Base-by-base conservation (phyloP, 495 filamentous ascomycete genomes). In the Penicillium bialowiezense region DNA sequence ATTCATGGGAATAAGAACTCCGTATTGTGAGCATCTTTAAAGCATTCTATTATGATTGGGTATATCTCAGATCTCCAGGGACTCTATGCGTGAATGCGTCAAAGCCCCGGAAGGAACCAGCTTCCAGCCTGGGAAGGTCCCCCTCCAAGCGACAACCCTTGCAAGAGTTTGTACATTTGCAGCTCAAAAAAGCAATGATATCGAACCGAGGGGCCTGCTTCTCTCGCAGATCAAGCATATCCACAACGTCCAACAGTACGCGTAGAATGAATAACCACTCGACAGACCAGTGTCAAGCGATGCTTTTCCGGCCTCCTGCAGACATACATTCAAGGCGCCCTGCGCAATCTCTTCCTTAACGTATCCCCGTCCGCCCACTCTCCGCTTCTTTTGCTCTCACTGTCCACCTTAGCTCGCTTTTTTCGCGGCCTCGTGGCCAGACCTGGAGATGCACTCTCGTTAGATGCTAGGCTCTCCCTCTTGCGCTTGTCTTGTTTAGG, bases 401-500 rank as follows among this genome's bases (percentile, higher is more conserved):
- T 32, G 3, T 35, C 33, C 12, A 44, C 37, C 18, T 38, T 48
- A 3, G 21, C 44, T 4, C 62, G 50, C 58, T 67, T 75, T 52
- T 65, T 70, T 39, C 50, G 44, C 5, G 50, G 56, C 7, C 13
- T 13, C 29, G 29, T 33, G 35, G 36, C 18, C 19, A 14, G 17
- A 13, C 7, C 40, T 37, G 40, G 36, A 5, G 69, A 60, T 7
- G 34, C n/a, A 20, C 60, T 60, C 3, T 58, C 65, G 44, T 62
- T 68, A 6, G 70, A 75, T 0, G 48, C 39, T 13, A 68, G 31
- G 43, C 72, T 74, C 5, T 74, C 69, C 3, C 71, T 60, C 26
- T 69, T 70, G 14, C 65, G 54, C 39, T 73, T 73, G 28, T 70
- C 67, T 3, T 62, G 43, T 29, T 65, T 65, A 18, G 62, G 24